Evolutionary conservation across 2,329 filamentous ascomycete species (phyloP).

Genomic region (Aspergillus viridinutans): DNA sequence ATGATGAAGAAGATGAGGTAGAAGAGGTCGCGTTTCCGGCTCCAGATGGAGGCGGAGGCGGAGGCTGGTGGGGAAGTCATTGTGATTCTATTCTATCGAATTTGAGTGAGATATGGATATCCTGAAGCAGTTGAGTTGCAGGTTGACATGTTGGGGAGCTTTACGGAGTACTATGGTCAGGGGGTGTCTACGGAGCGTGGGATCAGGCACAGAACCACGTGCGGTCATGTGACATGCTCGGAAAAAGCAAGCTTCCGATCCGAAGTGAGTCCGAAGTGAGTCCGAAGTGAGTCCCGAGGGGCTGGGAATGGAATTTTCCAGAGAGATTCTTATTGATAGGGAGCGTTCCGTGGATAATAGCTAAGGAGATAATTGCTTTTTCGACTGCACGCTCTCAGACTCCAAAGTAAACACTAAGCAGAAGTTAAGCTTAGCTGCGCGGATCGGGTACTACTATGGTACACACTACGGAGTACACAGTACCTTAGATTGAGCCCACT

Average conservation of each 20-base stretch:
- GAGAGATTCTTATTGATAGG: neutral
- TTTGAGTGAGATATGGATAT: neutral
- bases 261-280: slow-evolving; percentile 8
- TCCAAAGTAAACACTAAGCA: slow-evolving; percentile 16
- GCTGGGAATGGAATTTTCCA: slow-evolving; percentile 2
- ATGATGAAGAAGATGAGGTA: slow-evolving; percentile 58
- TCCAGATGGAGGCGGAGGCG: slow-evolving; percentile 23
- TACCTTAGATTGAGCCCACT: slow-evolving; percentile 11
- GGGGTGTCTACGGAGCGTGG: neutral
- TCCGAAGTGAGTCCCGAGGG: slow-evolving; percentile 2
- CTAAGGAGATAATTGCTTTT: slow-evolving; percentile 20
- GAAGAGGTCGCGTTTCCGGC: slow-evolving; percentile 35
- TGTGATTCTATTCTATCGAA: neutral
- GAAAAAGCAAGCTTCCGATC: slow-evolving; percentile 7
- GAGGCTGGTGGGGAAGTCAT: slow-evolving; percentile 6
- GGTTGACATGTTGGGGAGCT: neutral
- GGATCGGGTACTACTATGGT: slow-evolving; percentile 10
- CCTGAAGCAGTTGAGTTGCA: neutral
- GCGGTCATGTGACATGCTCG: slow-evolving; percentile 5
- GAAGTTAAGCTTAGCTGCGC: slow-evolving; percentile 25
- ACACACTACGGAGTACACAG: slow-evolving; percentile 2
- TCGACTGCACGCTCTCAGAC: slow-evolving; percentile 12
- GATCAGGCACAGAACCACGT: neutral
- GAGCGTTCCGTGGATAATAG: neutral
- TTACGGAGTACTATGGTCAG: too few species aligned